phyloP scores from a whole-genome alignment of 2,329 filamentous ascomycete species.

The Penicillium sp. region DNA sequence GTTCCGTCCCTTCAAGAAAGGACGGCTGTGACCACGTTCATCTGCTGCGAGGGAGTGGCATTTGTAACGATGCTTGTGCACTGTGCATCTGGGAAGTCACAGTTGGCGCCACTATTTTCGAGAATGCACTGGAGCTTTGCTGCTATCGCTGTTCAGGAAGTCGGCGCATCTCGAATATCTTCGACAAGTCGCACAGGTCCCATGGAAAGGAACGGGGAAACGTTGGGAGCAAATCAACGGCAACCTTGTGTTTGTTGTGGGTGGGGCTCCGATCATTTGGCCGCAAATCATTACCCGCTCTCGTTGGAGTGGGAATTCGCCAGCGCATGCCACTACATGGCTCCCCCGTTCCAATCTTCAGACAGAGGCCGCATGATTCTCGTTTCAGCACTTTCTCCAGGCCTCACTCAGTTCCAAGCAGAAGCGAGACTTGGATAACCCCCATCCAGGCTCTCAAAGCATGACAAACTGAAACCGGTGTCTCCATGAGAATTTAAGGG shows the following conservation, averaged over 20 bases:
- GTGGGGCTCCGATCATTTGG: constrained; percentile 22
- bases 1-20: not conserved
- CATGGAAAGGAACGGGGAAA: constrained; percentile 25
- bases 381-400: constrained; percentile 4
- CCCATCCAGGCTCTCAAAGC: not conserved
- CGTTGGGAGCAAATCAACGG: constrained; percentile 21
- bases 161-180: constrained; percentile 16
- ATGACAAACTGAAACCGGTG: not conserved
- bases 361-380: constrained; percentile 22
- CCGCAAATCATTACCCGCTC: constrained; percentile 31
- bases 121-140: not conserved
- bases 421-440: not conserved
- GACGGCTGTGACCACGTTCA: not conserved
- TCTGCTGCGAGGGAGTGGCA: not conserved
- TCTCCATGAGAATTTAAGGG: not conserved
- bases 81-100: not conserved
- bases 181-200: constrained; percentile 26
- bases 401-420: not conserved
- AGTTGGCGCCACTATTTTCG: not conserved
- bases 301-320: constrained; percentile 25
- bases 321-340: constrained; percentile 18
- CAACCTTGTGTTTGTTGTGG: constrained; percentile 10
- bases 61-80: not conserved
- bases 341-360: constrained; percentile 21
- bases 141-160: constrained; percentile 12